Percentiles rank a stretch among this genome's conserved stretches.
phyloP scores from a whole-genome alignment of 345 rosid genomes.

The Mercurialis annua region DNA sequence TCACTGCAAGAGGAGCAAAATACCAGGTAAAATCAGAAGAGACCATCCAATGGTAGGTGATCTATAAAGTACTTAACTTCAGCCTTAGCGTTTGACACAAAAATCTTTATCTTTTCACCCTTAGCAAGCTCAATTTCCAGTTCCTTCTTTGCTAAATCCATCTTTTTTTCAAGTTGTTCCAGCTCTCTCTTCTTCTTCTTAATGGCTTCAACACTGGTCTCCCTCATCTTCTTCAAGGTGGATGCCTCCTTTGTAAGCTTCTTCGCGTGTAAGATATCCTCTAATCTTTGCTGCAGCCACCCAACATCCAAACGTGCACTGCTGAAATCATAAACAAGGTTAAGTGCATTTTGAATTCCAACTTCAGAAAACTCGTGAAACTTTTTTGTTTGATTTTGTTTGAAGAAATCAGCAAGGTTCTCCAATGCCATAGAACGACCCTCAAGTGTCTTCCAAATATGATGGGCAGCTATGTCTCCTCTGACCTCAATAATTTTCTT shows the following conservation, averaged over 20 bases:
- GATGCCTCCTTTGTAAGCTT: neutral
- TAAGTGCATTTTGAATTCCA: neutral
- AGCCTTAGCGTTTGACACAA: neutral
- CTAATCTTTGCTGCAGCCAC: constrained; percentile 11
- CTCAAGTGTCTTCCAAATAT: neutral
- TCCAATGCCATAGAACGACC: constrained; percentile 2
- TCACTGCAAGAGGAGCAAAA: too few species aligned
- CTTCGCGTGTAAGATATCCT: constrained; percentile 7
- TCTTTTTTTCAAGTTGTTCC: neutral
- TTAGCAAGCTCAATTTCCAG: neutral
- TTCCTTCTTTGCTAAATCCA: neutral
- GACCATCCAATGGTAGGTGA: neutral
- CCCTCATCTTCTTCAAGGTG: constrained; percentile 2
- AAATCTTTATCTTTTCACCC: neutral
- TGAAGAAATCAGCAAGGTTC: neutral
- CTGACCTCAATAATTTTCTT: neutral
- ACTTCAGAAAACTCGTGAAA: neutral
- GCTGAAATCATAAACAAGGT: constrained; percentile 1
- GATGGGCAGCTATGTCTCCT: constrained; percentile 16
- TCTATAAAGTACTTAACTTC: constrained; percentile 6
- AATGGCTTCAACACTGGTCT: neutral
- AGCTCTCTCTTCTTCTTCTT: neutral
- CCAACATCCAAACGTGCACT: constrained; percentile 3
- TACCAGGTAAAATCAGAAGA: neutral
- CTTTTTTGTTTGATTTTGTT: neutral